These are phyloP conservation scores for Barnettozyma californica DNA, from an alignment of 805 yeast species.

Conservation along the genomic window DNA sequence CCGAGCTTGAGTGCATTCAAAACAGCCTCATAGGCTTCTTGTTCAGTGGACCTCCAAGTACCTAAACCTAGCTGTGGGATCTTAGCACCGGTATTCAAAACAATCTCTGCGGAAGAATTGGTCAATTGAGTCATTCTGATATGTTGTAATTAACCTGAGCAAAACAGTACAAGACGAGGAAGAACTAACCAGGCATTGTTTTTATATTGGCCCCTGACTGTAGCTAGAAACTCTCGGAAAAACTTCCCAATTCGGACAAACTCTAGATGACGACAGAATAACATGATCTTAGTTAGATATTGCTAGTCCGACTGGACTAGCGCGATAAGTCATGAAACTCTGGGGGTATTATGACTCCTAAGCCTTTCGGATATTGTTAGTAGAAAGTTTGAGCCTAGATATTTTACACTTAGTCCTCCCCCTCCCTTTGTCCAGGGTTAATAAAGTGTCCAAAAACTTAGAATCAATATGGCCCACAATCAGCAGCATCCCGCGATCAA, in stretches of 20 bases:
- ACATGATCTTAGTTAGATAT: background rate
- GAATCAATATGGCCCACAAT: too few species aligned
- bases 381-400: too few species aligned
- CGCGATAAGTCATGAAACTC: too few species aligned
- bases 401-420: too few species aligned
- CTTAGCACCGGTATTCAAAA: slow-evolving; percentile 42
- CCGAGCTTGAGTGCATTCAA: slow-evolving; percentile 31
- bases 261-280: background rate
- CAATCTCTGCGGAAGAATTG: slow-evolving; percentile 7
- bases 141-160: background rate
- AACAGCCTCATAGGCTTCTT: slow-evolving; percentile 23
- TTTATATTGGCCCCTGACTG: background rate
- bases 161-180: background rate
- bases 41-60: slow-evolving; percentile 37
- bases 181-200: too few species aligned
- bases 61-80: slow-evolving; percentile 55
- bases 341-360: too few species aligned
- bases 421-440: too few species aligned
- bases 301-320: too few species aligned
- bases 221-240: background rate
- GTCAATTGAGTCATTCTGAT: slow-evolving; percentile 8
- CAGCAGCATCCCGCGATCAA: too few species aligned
- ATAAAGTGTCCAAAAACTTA: too few species aligned
- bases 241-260: background rate
- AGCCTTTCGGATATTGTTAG: too few species aligned